Base-by-base conservation (phyloP, 2,329 filamentous ascomycete genomes). In the Byssothecium circinans region DNA sequence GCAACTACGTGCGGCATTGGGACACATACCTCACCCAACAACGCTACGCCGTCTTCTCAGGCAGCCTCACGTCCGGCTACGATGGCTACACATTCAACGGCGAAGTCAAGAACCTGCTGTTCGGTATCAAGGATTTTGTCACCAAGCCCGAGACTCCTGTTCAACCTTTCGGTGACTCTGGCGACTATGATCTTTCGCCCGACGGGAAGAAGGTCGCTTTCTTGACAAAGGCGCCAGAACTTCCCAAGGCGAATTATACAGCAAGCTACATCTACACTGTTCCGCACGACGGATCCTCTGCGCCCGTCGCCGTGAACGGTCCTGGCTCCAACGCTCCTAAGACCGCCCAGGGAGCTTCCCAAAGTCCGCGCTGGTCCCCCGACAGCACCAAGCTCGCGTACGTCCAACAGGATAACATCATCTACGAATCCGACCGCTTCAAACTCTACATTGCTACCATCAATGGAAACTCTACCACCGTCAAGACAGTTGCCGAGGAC, bases 251-350 rank as follows among this genome's bases (percentile, higher is more conserved):
- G 0, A 81, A 88, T 53, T 84, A 87, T 70, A 95, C 90, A 7
- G 91, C 91, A 57, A 86, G 86, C 8, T 88, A 94, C 64, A 80
- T 95, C 33, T 95, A 94, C 70, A 81, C 86, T 37, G 79, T 88
- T 1, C 82, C 86, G 0, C 75, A 92, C 36, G 76, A 79, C 45
- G 82, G 80, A 11, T 91, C 87, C 57, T 54, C 61, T 35, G 58
- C 60, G 5, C 58, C 67, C 12, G 65, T 67, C 5, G 47, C 62
- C 1, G 46, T 70, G 47, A 68, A 68, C 15, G 67, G 67, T 2
- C 67, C 67, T 18, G 60, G 58, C n/a, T 61, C 57, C 4, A 59
- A 52, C 11, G 61, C 63, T 10, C 61, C 65, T 19, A 44, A 64
- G 46, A 51, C 74, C 78, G 19, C 47, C 65, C 39, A 80, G 74